phyloP scores from a whole-genome alignment of 2,329 filamentous ascomycete genomes.

The Zalaria obscura region DNA sequence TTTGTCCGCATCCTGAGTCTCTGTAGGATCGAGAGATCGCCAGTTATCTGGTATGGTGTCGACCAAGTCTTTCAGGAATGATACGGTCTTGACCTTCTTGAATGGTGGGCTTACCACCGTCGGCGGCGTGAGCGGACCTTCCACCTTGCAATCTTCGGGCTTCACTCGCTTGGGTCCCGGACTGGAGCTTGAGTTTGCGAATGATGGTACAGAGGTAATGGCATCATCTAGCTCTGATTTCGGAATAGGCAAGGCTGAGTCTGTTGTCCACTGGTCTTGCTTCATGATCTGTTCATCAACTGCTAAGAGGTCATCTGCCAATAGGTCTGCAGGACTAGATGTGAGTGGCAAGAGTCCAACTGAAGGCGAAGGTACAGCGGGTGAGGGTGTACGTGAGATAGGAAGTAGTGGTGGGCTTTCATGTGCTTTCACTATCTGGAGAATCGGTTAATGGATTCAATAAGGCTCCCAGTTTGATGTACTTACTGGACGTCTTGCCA shows the following conservation, averaged over 20 bases:
- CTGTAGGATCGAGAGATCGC: not conserved
- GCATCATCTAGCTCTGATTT: not conserved
- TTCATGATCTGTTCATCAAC: constrained; percentile 20
- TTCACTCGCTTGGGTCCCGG: not conserved
- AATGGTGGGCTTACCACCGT: not conserved
- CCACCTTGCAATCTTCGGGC: constrained; percentile 3
- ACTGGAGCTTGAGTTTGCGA: not conserved
- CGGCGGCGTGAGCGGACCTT: constrained; percentile 1
- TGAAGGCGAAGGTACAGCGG: constrained; percentile 26
- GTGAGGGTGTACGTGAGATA: constrained; percentile 18
- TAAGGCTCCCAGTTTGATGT: constrained; percentile 12
- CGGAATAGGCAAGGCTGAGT: constrained; percentile 1
- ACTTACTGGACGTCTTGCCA: constrained; percentile 9
- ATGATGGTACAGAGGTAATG: not conserved
- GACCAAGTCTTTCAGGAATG: constrained; percentile 1
- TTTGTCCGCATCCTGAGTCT: not conserved
- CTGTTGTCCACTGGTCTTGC: constrained; percentile 5
- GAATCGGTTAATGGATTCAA: constrained; percentile 1
- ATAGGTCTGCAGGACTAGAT: constrained; percentile 21
- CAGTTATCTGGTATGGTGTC: constrained; percentile 1
- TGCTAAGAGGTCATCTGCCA: constrained; percentile 16
- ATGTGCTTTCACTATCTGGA: constrained; percentile 4
- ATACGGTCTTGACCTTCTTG: constrained; percentile 2
- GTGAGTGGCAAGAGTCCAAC: constrained; percentile 21
- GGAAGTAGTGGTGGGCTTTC: constrained; percentile 32